Evolutionary conservation across 805 yeast species (phyloP).

Genomic region (Martiniozyma abietophila): DNA sequence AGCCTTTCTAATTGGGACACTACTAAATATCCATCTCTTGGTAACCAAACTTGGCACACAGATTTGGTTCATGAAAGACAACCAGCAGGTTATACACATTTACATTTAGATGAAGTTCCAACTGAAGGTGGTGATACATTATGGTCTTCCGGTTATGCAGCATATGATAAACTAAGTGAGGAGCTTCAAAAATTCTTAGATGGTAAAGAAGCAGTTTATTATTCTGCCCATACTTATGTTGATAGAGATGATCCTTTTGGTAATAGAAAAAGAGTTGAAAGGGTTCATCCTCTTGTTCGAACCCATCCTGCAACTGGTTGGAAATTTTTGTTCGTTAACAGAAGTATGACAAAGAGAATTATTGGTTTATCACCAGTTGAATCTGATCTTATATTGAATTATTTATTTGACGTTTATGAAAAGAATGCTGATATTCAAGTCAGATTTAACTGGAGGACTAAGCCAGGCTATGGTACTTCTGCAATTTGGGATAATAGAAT

Average conservation of each 20-base stretch:
- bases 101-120: conserved; percentile 42
- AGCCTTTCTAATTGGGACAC: conserved; percentile 13
- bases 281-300: conserved; percentile 52
- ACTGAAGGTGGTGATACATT: conserved; percentile 45
- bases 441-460: conserved; percentile 35
- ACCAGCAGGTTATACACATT: conserved; percentile 46
- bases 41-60: conserved; percentile 37
- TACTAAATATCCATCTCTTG: conserved; percentile 3
- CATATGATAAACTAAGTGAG: conserved; percentile 45
- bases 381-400: conserved; percentile 33
- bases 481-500: conserved; percentile 44
- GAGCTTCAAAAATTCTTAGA: conserved; percentile 41
- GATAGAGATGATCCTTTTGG: conserved; percentile 34
- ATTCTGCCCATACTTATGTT: conserved; percentile 31
- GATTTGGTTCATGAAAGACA: conserved; percentile 42
- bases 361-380: conserved; percentile 43
- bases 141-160: conserved; percentile 49
- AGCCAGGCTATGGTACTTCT: conserved; percentile 32
- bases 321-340: conserved; percentile 46
- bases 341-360: conserved; percentile 37
- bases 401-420: conserved; percentile 36
- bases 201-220: conserved; percentile 39
- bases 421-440: conserved; percentile 46
- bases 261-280: conserved; percentile 37
- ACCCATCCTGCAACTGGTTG: conserved; percentile 62